Percentiles rank a stretch among this genome's conserved stretches.
phyloP scores from a whole-genome alignment of 768 basidiomycete genomes.

The Amanita molliuscula region DNA sequence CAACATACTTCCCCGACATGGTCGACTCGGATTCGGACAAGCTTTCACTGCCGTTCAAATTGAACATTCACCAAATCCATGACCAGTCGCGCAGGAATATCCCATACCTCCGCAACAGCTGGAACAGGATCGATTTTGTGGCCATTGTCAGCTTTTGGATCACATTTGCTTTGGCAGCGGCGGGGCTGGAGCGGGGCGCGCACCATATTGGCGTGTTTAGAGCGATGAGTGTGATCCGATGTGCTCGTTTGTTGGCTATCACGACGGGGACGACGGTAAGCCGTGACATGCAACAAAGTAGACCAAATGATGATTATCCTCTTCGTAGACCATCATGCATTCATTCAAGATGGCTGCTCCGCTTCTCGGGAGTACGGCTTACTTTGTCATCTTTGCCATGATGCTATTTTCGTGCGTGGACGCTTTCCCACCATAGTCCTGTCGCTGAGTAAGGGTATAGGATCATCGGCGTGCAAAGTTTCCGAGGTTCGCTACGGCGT shows the following conservation, averaged over 20 bases:
- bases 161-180: slow-evolving; percentile 58
- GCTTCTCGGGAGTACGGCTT: slow-evolving; percentile 80
- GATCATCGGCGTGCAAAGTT: slow-evolving; percentile 91
- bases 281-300: slow-evolving; percentile 6
- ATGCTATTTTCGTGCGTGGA: slow-evolving; percentile 69
- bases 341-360: slow-evolving; percentile 87
- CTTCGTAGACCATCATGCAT: slow-evolving; percentile 64
- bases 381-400: slow-evolving; percentile 88
- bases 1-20: slow-evolving; percentile 39
- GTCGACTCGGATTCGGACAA: slow-evolving; percentile 35
- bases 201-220: slow-evolving; percentile 82
- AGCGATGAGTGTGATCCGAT: slow-evolving; percentile 79
- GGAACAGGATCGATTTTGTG: slow-evolving; percentile 84
- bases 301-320: slow-evolving; percentile 7
- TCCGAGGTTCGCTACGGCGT: slow-evolving; percentile 74
- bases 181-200: slow-evolving; percentile 53
- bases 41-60: slow-evolving; percentile 50
- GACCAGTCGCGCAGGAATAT: slow-evolving; percentile 56
- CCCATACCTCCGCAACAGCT: slow-evolving; percentile 87
- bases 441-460: slow-evolving; percentile 22
- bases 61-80: slow-evolving; percentile 45
- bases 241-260: slow-evolving; percentile 72
- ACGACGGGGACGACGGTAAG: slow-evolving; percentile 87
- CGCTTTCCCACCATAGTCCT: neutral
- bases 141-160: slow-evolving; percentile 87